Evolutionary conservation across 805 yeast genomes (phyloP).

Genomic region (Candida koratica): DNA sequence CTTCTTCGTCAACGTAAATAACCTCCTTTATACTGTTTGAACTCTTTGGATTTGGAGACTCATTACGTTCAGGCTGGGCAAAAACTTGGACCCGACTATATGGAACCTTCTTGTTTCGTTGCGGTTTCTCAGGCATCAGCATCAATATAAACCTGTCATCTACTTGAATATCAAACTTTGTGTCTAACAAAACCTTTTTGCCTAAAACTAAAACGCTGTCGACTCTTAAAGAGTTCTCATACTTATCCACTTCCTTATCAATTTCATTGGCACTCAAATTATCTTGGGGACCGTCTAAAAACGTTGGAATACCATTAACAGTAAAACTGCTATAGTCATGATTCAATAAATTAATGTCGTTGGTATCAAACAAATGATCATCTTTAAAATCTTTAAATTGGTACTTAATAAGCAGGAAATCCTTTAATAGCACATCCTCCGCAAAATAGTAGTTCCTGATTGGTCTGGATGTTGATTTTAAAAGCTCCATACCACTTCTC

Average conservation of each 20-base stretch:
- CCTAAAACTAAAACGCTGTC: conserved; percentile 21
- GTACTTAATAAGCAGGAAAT: conserved; percentile 52
- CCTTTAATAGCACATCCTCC: conserved; percentile 64
- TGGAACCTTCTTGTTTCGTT: neutral
- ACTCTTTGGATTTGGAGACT: neutral
- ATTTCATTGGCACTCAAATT: neutral
- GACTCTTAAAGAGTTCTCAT: conserved; percentile 28
- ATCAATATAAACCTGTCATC: conserved; percentile 1
- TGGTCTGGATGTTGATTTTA: conserved; percentile 33
- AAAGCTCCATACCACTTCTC: conserved; percentile 1
- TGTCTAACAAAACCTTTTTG: conserved; percentile 6
- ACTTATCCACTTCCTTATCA: conserved; percentile 11
- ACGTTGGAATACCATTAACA: conserved; percentile 13
- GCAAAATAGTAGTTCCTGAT: conserved; percentile 50
- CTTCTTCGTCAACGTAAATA: conserved; percentile 6
- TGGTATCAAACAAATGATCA: conserved; percentile 34
- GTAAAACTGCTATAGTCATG: conserved; percentile 19
- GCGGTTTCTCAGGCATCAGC: conserved; percentile 2
- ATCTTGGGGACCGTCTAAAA: conserved; percentile 11
- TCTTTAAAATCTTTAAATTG: conserved; percentile 63
- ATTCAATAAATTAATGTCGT: conserved; percentile 20
- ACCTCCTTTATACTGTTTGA: neutral
- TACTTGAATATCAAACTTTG: conserved; percentile 6
- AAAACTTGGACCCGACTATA: conserved; percentile 1
- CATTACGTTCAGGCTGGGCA: neutral